phyloP scores from a whole-genome alignment of 371 early-diverging fungal species.

The Parasitella parasitica region DNA sequence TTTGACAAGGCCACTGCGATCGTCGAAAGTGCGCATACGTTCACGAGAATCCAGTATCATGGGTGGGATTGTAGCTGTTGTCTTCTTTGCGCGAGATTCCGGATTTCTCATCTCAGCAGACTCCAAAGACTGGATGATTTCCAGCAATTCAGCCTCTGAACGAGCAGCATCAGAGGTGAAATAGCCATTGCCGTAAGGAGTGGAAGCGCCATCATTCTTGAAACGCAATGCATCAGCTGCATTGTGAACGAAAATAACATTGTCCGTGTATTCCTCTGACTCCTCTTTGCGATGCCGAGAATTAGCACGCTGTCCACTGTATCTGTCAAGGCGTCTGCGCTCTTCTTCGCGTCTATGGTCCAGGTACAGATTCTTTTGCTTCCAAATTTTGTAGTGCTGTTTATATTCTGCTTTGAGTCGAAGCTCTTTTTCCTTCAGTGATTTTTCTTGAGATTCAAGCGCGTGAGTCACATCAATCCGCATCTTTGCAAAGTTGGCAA shows the following conservation, averaged over 20 bases:
- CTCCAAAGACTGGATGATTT: constrained; percentile 76
- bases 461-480: constrained; percentile 23
- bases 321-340: constrained; percentile 34
- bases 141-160: constrained; percentile 78
- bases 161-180: constrained; percentile 78
- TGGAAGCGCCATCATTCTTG: constrained; percentile 33
- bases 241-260: constrained; percentile 37
- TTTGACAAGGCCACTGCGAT: constrained; percentile 61
- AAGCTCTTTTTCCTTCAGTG: constrained; percentile 31
- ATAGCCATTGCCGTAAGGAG: constrained; percentile 39
- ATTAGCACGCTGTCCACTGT: constrained; percentile 25
- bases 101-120: constrained; percentile 79
- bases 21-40: constrained; percentile 60
- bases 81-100: constrained; percentile 73
- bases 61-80: constrained; percentile 74
- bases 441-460: constrained; percentile 18
- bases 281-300: constrained; percentile 45
- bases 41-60: constrained; percentile 71
- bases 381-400: constrained; percentile 38
- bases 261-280: constrained; percentile 47
- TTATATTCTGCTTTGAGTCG: constrained; percentile 43
- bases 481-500: constrained; percentile 26
- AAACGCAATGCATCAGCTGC: constrained; percentile 48
- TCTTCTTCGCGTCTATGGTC: constrained; percentile 44
- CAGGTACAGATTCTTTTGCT: constrained; percentile 38